Conservation (phyloP, 2,329 filamentous ascomycete species). For the Trichoderma atroviride region DNA sequence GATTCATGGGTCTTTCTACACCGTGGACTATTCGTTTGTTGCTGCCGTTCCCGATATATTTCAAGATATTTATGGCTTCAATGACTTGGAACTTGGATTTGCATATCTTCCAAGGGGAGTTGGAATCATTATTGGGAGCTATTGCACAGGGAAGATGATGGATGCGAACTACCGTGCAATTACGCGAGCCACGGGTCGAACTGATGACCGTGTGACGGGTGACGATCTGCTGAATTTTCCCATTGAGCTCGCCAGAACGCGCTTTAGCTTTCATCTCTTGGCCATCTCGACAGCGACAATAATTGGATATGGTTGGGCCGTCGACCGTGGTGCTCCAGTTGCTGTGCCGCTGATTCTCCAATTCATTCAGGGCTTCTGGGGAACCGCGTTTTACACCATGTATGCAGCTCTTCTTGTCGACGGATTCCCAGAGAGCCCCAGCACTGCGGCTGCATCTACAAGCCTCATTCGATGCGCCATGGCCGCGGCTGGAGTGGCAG, state of each 20-base stretch:
- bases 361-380: background rate
- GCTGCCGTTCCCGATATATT: background rate
- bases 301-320: background rate
- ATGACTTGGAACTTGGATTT: background rate
- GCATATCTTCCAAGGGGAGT: background rate
- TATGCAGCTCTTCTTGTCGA: background rate
- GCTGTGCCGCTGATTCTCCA: background rate
- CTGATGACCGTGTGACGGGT: background rate
- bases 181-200: background rate
- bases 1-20: background rate
- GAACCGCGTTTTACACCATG: background rate
- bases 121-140: background rate
- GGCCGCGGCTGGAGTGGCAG: background rate
- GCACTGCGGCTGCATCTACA: background rate
- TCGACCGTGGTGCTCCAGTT: background rate
- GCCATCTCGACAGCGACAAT: background rate
- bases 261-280: background rate
- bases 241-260: background rate
- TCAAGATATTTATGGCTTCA: background rate
- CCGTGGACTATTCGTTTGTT: background rate
- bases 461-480: background rate
- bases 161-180: background rate
- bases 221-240: background rate
- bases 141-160: background rate
- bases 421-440: background rate